phyloP scores from a whole-genome alignment of 2,329 filamentous ascomycete genomes.

The Myriosclerotinia duriaeana region DNA sequence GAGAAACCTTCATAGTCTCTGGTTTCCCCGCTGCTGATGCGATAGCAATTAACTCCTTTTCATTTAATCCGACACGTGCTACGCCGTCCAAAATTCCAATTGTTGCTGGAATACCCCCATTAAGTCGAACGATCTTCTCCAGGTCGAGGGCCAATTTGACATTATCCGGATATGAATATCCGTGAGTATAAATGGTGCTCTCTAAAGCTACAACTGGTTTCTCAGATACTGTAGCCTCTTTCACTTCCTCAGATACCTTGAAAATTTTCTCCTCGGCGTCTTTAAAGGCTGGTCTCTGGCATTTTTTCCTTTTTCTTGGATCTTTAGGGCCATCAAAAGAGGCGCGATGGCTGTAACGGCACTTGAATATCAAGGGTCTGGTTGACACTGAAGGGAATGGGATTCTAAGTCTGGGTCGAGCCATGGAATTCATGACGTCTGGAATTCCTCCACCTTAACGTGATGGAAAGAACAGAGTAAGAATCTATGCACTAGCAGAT shows the following conservation, averaged over 20 bases:
- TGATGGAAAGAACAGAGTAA: not conserved
- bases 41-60: conserved; percentile 71
- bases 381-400: conserved; percentile 8
- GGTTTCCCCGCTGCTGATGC: conserved; percentile 62
- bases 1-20: conserved; percentile 76
- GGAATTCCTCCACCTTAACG: not conserved
- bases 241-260: conserved; percentile 57
- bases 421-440: conserved; percentile 15
- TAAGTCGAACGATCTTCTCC: conserved; percentile 74
- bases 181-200: conserved; percentile 96
- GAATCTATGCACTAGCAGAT: not conserved
- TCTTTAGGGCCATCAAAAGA: not conserved
- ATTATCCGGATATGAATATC: conserved; percentile 73
- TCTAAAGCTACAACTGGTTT: conserved; percentile 90
- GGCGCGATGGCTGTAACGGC: not conserved
- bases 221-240: conserved; percentile 69
- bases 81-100: conserved; percentile 84
- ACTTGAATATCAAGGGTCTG: conserved; percentile 1
- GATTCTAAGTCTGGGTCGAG: conserved; percentile 14
- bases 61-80: conserved; percentile 73
- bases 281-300: not conserved
- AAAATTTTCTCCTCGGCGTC: not conserved
- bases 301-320: not conserved
- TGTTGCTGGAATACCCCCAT: conserved; percentile 85
- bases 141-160: conserved; percentile 72